Percentiles rank a stretch among this genome's conserved stretches.
Conservation (phyloP, 1,284 basidiomycete genomes). For the Boletus nobilissimus region DNA sequence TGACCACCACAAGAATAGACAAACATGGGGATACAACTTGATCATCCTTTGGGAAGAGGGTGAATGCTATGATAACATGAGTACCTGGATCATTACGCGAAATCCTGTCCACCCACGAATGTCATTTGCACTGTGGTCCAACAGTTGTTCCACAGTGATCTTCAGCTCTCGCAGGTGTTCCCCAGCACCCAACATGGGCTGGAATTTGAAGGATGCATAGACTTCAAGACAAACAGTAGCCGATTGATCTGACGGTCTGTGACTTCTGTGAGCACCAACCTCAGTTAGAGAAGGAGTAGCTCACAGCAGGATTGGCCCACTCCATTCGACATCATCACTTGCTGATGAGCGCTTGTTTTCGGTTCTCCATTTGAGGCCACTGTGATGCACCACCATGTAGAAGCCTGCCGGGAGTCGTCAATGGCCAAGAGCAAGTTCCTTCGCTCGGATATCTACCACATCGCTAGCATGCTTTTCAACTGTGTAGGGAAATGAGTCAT, state of each 20-base stretch:
- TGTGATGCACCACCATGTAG: not conserved
- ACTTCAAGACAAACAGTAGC: not conserved
- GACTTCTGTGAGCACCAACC: not conserved
- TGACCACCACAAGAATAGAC: not conserved
- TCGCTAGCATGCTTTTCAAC: no score
- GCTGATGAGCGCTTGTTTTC: not conserved
- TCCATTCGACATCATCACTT: not conserved
- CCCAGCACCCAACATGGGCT: not conserved
- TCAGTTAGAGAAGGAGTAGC: not conserved
- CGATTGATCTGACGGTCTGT: not conserved
- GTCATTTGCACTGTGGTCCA: not conserved
- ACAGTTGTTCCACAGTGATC: not conserved
- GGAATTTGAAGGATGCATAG: not conserved
- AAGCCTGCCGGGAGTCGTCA: not conserved
- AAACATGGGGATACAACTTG: not conserved
- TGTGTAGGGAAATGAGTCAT: constrained; percentile 41
- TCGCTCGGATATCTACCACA: not conserved
- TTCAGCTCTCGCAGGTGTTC: not conserved
- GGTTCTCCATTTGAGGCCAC: not conserved
- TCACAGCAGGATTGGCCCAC: not conserved
- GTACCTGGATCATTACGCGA: not conserved
- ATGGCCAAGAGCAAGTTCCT: not conserved
- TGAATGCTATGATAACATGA: not conserved
- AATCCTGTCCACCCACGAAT: not conserved
- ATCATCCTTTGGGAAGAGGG: no score